Conservation (phyloP, 345 rosid species). For the Euclidium syriacum region DNA sequence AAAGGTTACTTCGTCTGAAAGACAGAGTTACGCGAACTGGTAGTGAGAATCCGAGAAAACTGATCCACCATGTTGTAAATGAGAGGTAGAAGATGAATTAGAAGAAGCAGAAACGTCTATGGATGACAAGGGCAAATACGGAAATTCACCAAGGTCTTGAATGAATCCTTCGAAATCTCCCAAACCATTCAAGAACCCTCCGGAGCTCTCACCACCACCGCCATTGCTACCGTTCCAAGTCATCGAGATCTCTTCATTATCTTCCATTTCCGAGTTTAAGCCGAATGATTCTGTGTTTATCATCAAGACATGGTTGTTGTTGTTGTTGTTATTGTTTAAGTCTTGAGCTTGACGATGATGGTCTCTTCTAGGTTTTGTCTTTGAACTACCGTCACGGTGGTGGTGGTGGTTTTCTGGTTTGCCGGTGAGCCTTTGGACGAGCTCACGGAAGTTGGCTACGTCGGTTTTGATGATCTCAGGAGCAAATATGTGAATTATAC, state of each 20-base stretch:
- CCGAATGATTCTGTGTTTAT: constrained; percentile 1
- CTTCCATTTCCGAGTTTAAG: constrained; percentile 13
- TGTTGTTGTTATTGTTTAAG: not conserved
- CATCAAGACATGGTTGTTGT: not conserved
- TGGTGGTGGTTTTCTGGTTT: constrained; percentile 46
- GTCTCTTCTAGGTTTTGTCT: constrained; percentile 22
- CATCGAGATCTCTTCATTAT: constrained; percentile 13
- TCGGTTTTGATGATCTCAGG: constrained; percentile 97
- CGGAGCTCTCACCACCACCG: constrained; percentile 27
- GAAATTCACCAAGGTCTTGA: constrained; percentile 63
- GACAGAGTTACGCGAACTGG: constrained; percentile 7
- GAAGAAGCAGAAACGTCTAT: constrained; percentile 30
- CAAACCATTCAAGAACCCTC: constrained; percentile 53
- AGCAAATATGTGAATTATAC: constrained; percentile 83
- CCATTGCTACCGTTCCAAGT: constrained; percentile 20
- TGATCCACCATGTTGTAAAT: constrained; percentile 20
- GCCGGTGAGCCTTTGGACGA: constrained; percentile 90
- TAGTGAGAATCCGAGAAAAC: constrained; percentile 20
- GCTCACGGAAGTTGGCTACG: constrained; percentile 75
- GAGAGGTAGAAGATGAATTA: constrained; percentile 26
- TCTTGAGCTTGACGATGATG: constrained; percentile 11
- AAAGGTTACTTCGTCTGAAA: not conserved
- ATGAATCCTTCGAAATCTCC: constrained; percentile 68
- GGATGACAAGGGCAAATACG: constrained; percentile 42
- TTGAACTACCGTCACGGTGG: constrained; percentile 22